These are phyloP conservation scores for Phytophthora fragariaefolia DNA, from an alignment of 352 stramenopile species.

Conservation along the genomic window DNA sequence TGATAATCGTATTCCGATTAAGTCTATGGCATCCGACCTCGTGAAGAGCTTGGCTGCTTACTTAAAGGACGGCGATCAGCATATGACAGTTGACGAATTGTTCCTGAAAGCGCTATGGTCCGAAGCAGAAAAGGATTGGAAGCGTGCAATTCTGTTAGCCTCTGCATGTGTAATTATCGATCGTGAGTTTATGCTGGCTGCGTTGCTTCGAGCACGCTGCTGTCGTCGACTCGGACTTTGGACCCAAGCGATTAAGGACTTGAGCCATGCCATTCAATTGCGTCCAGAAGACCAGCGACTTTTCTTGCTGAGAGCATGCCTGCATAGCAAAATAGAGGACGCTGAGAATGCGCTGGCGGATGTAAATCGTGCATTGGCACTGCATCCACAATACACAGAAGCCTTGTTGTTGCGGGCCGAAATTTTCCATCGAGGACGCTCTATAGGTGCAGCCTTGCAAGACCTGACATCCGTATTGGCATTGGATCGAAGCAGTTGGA, in stretches of 20 bases:
- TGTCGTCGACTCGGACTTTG: conserved; percentile 76
- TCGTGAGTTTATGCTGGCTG: conserved; percentile 60
- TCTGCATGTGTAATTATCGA: conserved; percentile 77
- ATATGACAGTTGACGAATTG: conserved; percentile 71
- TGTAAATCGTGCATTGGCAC: conserved; percentile 59
- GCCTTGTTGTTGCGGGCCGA: conserved; percentile 71
- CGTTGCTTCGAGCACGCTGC: conserved; percentile 69
- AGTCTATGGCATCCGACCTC: conserved; percentile 51
- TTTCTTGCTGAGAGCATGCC: conserved; percentile 59
- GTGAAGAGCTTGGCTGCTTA: conserved; percentile 57
- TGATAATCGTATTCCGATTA: conserved; percentile 45
- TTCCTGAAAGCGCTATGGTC: conserved; percentile 57
- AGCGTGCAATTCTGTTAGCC: conserved; percentile 71
- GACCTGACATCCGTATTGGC: conserved; percentile 67
- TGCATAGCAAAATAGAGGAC: conserved; percentile 65
- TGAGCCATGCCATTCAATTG: conserved; percentile 57
- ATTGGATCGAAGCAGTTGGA: conserved; percentile 74
- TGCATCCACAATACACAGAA: conserved; percentile 73
- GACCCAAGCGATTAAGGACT: conserved; percentile 75
- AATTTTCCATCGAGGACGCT: conserved; percentile 60
- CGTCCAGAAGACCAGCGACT: conserved; percentile 63
- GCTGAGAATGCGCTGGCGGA: conserved; percentile 61
- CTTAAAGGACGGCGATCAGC: conserved; percentile 60
- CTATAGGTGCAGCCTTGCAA: conserved; percentile 58
- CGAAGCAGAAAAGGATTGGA: conserved; percentile 68